Conservation (phyloP, 352 stramenopile genomes). For the Elongisporangium prolatum region DNA sequence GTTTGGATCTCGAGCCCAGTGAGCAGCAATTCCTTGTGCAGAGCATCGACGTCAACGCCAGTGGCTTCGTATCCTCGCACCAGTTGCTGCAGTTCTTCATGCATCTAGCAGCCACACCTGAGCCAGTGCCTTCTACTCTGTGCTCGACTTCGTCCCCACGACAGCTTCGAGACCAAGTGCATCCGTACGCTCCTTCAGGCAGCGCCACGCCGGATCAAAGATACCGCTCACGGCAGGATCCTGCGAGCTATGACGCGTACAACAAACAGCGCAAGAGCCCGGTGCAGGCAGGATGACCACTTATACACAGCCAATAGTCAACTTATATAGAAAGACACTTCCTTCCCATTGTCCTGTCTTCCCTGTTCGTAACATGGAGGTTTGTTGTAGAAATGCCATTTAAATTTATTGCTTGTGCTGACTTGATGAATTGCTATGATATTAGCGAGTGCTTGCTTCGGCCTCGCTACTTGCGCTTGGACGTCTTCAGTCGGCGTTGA, state of each 20-base stretch:
- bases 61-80: slow-evolving; percentile 57
- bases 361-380: too few species aligned
- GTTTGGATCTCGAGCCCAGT: slow-evolving; percentile 55
- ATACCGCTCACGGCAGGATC: not conserved
- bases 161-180: not conserved
- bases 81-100: slow-evolving; percentile 58
- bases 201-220: not conserved
- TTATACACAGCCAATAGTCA: not conserved
- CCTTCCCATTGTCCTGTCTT: not conserved
- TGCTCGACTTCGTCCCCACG: not conserved
- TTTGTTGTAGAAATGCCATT: not conserved
- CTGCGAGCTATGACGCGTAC: not conserved
- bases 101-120: slow-evolving; percentile 22
- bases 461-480: not conserved
- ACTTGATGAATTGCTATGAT: not conserved
- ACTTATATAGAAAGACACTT: too few species aligned
- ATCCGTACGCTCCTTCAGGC: not conserved
- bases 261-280: slow-evolving; percentile 6
- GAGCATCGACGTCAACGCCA: slow-evolving; percentile 39
- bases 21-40: slow-evolving; percentile 54
- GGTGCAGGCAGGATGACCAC: slow-evolving; percentile 5
- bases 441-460: not conserved
- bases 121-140: not conserved
- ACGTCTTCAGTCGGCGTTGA: slow-evolving; percentile 36
- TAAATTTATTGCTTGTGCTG: not conserved